These are phyloP conservation scores for Chrysosphaeria jannelii DNA, from an alignment of 2,329 filamentous ascomycete genomes.

Conservation along the genomic window DNA sequence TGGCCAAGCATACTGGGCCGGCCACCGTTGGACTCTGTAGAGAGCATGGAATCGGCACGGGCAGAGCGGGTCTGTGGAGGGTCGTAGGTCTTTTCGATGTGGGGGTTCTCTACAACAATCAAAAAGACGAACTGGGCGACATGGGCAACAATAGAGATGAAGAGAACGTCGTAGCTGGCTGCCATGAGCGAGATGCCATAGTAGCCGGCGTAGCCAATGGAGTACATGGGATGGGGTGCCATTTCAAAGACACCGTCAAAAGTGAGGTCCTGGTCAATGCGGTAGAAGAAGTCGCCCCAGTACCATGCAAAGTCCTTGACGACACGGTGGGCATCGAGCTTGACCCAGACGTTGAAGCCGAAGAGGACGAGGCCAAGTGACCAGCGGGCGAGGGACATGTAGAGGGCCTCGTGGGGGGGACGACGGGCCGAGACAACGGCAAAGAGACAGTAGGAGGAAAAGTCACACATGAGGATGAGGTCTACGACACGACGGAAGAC, in stretches of 20 bases:
- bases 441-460: slow-evolving; percentile 87
- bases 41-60: slow-evolving; percentile 7
- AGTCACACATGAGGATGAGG: slow-evolving; percentile 95
- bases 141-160: slow-evolving; percentile 89
- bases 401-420: slow-evolving; percentile 38
- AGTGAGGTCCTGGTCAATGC: slow-evolving; percentile 89
- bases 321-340: slow-evolving; percentile 85
- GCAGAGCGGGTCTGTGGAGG: slow-evolving; percentile 44
- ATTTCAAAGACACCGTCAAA: slow-evolving; percentile 98
- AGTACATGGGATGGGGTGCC: slow-evolving; percentile 97
- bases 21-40: slow-evolving; percentile 1
- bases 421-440: slow-evolving; percentile 60
- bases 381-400: slow-evolving; percentile 52
- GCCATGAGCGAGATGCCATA: slow-evolving; percentile 97
- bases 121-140: slow-evolving; percentile 85
- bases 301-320: slow-evolving; percentile 99
- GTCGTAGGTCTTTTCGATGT: slow-evolving; percentile 96
- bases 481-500: slow-evolving; percentile 88
- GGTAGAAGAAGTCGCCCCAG: slow-evolving; percentile 98
- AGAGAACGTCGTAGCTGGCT: slow-evolving; percentile 86
- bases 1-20: slow-evolving; percentile 1
- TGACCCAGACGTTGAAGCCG: slow-evolving; percentile 93
- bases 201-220: slow-evolving; percentile 88
- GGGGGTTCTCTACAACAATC: slow-evolving; percentile 74
- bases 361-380: slow-evolving; percentile 45